Conservation (phyloP, 2,329 filamentous ascomycete species). For the Teratosphaeria destructans region DNA sequence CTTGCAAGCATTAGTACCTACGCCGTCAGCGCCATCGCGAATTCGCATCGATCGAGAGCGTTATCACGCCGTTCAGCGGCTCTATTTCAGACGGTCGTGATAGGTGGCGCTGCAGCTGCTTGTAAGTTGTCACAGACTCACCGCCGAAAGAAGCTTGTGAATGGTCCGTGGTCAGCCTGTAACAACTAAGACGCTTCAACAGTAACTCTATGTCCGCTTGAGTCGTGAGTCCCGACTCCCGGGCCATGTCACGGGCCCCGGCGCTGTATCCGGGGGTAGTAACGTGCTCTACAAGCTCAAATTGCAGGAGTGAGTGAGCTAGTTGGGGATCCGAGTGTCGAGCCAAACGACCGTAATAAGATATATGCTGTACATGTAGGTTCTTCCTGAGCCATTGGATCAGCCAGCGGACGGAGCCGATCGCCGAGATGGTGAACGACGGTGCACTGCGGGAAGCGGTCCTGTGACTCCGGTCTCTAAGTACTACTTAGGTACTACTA, state of each 20-base stretch:
- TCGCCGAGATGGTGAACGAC: no score
- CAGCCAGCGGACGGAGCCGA: no score
- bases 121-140: neutral
- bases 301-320: neutral
- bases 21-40: neutral
- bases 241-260: neutral
- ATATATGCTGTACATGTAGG: no score
- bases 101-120: neutral
- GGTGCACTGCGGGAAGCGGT: no score
- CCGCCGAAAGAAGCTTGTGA: neutral
- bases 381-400: no score
- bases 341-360: no score
- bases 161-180: neutral
- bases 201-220: neutral
- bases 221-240: neutral
- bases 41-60: neutral
- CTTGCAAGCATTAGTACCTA: neutral
- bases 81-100: neutral
- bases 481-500: no score
- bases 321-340: neutral
- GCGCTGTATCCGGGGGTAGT: no score
- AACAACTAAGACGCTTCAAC: neutral
- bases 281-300: neutral
- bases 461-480: no score
- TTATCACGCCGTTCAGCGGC: neutral